Percentiles rank a stretch among this genome's conserved stretches.
Evolutionary conservation across 257 asterid species (phyloP).

Genomic region (Phtheirospermum japonicum): DNA sequence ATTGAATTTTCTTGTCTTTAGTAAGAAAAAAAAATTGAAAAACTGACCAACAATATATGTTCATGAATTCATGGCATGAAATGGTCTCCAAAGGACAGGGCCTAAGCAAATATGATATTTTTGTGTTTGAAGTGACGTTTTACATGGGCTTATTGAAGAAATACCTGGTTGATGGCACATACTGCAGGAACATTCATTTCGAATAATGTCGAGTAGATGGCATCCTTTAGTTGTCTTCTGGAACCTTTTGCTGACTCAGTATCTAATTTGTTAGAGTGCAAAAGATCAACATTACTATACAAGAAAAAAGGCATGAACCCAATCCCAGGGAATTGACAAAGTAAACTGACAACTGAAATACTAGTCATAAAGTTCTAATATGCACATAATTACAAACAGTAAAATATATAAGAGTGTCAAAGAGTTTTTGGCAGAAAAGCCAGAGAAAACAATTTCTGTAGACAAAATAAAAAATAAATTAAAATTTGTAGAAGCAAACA

Average conservation of each 20-base stretch:
- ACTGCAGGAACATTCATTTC: conserved; percentile 97
- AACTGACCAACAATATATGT: background rate
- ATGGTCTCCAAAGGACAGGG: background rate
- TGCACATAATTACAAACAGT: conserved; percentile 1
- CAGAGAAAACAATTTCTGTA: background rate
- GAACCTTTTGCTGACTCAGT: conserved; percentile 72
- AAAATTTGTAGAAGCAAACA: conserved; percentile 15
- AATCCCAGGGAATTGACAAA: conserved; percentile 9
- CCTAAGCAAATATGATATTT: background rate
- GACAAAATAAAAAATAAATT: too few species aligned
- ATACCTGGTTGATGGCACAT: conserved; percentile 95
- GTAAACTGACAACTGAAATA: conserved; percentile 15
- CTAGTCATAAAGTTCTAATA: background rate
- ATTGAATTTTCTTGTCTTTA: background rate
- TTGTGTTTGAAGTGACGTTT: conserved; percentile 13
- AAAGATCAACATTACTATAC: conserved; percentile 19
- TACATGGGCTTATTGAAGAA: conserved; percentile 15
- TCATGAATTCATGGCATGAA: background rate
- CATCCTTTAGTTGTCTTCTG: conserved; percentile 72
- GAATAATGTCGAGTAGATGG: conserved; percentile 73
- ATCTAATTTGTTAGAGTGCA: conserved; percentile 45
- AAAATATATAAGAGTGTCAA: background rate
- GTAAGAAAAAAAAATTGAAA: background rate
- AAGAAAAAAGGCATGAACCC: conserved; percentile 9
- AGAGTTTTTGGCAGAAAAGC: conserved; percentile 18